Base-by-base conservation (phyloP, 768 basidiomycete species). In the Termitomyces eurrhizus region DNA sequence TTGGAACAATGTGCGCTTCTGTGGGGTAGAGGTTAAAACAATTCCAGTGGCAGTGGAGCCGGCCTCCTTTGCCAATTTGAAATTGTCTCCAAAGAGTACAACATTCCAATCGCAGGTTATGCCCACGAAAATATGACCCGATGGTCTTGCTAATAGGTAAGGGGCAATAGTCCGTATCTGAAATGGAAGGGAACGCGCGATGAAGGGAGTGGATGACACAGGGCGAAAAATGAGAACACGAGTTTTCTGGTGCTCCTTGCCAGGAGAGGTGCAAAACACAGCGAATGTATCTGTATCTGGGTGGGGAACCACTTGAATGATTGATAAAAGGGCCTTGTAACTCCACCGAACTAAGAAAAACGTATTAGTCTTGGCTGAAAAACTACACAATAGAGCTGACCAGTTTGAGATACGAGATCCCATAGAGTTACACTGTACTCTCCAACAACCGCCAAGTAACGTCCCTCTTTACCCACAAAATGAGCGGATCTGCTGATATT, bases 381-480 rank as follows among this genome's bases (percentile, higher is more conserved):
- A 41, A 42, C 35, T n/a, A 53, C 21, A 8, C 32, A 13, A 54
- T 21, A 29, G 14, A 57, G 74, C 84, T 61, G 68, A 91, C 93
- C 83, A 64, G 77, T 77, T 59, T 81, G 83, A 37, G 75, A 69
- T 50, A 92, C 69, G 35, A 93, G 72, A 71, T 94, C 89, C 92
- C 92, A 93, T 51, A 92, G 69, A 46, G 83, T 75, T 33, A 92
- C 66, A 53, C 81, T 80, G 51, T 72, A 70, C 13, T 68, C 68
- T 24, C 85, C 82, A 1, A 73, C 69, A 59, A 85, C 78, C 14
- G 80, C 85, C 32, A 97, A 68, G 73, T 87, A 90, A 56, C 90
- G 85, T n/a, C 90, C 88, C 42, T 78, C 79, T 26, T 67, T 69
- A 2, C 93, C 93, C 36, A 94, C 75, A 68, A 96, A 97, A 52